Evolutionary conservation across 768 basidiomycete species (phyloP), one percentile per base, ranked within the genome.

Genomic region (Heimioporus sp.): DNA sequence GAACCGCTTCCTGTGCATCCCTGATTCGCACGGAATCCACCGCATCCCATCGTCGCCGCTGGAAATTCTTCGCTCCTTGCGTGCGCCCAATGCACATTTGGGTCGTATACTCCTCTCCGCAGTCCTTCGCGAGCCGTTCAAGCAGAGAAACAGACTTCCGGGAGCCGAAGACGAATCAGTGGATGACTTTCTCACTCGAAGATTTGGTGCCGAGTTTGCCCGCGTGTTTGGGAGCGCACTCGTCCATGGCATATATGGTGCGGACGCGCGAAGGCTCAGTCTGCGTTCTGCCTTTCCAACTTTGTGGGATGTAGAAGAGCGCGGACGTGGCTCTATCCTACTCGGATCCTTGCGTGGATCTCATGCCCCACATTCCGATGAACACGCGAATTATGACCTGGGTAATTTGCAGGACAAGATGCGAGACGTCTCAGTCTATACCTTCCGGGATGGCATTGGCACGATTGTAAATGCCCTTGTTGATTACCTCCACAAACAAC

Each of bases 211-310:
- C 7, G 68, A 75, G 2, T 80, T 95, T 59, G 92, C 95, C 1
- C 79, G 83, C 15, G 77, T 80, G 3, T 77, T 98, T 49, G 83
- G 88, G 64, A 91, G 78, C 32, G 87, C 95, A 0, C 73, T 97
- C 52, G 82, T 93, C 1, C 95, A 97, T 62, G 96, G 96, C 0
- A 89, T 98, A 49, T 98, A 98, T 65, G 93, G 92, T 2, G 82
- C 92, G 0, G 92, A 96, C 61, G 81, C 93, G 2, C 73, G 88
- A 3, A 61, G 73, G 37, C 70, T 98, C 16, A 91, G 90, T 52
- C 74, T 92, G 3, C 80, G 86, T 4, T 78, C 92, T 2, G 81
- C 91, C 2, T 92, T 97, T 62, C 87, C 90, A 0, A 71, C 74
- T 3, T 57, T 97, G 48, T 88, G 83, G 80, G 79, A 85, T 1